Base-by-base conservation (phyloP, 2,329 filamentous ascomycete genomes). In the Penicillium sp. region DNA sequence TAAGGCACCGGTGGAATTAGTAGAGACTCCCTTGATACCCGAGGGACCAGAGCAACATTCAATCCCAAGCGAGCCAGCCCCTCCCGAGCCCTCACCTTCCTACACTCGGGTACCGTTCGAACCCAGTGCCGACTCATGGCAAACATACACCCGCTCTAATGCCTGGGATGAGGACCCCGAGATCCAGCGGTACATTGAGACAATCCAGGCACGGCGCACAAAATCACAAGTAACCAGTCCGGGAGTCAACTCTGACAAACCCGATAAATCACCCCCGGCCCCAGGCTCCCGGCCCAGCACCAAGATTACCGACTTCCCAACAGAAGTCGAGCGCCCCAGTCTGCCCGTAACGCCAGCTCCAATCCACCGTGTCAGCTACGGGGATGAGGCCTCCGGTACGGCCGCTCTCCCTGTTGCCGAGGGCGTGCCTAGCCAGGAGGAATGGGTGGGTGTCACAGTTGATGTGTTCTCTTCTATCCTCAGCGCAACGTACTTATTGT, bases 111-210 rank as follows among this genome's bases (percentile, higher is more conserved):
- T 51, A 7, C 57, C 45, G n/a, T 63, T 53, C n/a, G 58, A 55
- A 22, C 56, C 55, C 10, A 64, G 64, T 14, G 37, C 57, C 46
- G 81, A 87, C 66, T 82, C 86, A 19, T 96, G 90, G 89, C 82
- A 85, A 60, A 81, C 81, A 44, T 96, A 88, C 71, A 80, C 84
- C n/a, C 83, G 86, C 44, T 84, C 80, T 48, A 99, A 97, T 73
- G 92, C 91, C 16, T 99, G 94, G 94, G 94, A 99, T 67, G 89
- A 90, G 50, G 84, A 95, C 50, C 89, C 90, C 12, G 88, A 90
- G 62, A 99, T 99, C 65, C 87, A 90, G 67, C 84, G 84, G 60
- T 99, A 97, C 70, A 89, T 97, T 52, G 89, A 90, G 60, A 82
- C 84, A 50, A 78, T 96, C 53, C 86, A 88, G 65, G 85, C 87